Evolutionary conservation across 2,329 filamentous ascomycete genomes (phyloP).

Genomic region (Aspergillus quadrilineatus): DNA sequence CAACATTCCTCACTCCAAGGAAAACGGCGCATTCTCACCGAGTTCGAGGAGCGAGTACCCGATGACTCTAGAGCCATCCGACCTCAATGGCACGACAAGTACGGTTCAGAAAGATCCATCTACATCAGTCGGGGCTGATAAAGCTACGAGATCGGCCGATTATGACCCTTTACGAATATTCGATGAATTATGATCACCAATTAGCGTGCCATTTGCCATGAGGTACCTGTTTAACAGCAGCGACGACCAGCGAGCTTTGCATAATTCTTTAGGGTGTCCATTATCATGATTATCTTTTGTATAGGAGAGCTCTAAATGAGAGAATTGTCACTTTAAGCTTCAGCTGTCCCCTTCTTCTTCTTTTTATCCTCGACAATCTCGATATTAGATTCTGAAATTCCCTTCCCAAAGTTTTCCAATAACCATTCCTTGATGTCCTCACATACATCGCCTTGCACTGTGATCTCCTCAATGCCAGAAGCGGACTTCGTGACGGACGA

Average conservation of each 20-base stretch:
- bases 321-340: conserved; percentile 25
- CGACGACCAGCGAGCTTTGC: not conserved
- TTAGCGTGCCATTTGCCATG: not conserved
- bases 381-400: conserved; percentile 92
- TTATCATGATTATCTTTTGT: not conserved
- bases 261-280: not conserved
- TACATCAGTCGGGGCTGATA: not conserved
- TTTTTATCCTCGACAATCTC: conserved; percentile 95
- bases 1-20: not conserved
- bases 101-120: not conserved
- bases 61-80: conserved; percentile 5
- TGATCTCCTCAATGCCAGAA: conserved; percentile 89
- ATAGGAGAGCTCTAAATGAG: conserved; percentile 18
- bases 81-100: not conserved
- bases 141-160: conserved; percentile 15
- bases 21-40: not conserved
- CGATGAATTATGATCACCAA: conserved; percentile 29
- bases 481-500: conserved; percentile 86
- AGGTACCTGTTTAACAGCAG: not conserved
- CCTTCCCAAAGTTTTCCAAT: conserved; percentile 75
- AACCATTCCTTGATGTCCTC: conserved; percentile 92
- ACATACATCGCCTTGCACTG: conserved; percentile 94
- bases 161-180: conserved; percentile 29
- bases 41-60: not conserved
- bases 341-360: conserved; percentile 63